These are phyloP conservation scores for Mycena vulgaris DNA, from an alignment of 768 basidiomycete species.

Conservation along the genomic window DNA sequence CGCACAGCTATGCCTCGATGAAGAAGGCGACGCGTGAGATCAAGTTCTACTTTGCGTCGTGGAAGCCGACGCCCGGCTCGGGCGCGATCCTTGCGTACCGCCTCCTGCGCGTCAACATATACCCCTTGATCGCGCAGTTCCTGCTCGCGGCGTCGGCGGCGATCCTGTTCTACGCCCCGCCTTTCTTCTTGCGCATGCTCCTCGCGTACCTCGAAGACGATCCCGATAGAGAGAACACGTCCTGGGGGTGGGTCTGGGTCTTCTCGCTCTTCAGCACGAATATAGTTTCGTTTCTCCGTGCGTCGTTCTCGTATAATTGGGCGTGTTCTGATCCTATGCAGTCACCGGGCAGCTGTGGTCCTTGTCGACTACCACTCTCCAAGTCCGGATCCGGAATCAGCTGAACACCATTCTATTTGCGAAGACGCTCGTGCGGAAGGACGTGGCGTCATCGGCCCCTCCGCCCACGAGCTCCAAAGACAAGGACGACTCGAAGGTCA, in stretches of 20 bases:
- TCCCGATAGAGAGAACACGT: constrained; percentile 62
- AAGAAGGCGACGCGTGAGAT: constrained; percentile 66
- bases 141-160: constrained; percentile 71
- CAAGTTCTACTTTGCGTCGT: constrained; percentile 66
- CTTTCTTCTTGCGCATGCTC: constrained; percentile 71
- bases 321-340: constrained; percentile 35
- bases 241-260: constrained; percentile 81
- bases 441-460: constrained; percentile 76
- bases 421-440: constrained; percentile 82
- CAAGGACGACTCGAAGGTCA: constrained; percentile 29
- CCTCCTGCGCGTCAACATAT: constrained; percentile 70
- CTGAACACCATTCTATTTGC: constrained; percentile 78
- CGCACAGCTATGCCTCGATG: constrained; percentile 77
- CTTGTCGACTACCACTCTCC: constrained; percentile 68
- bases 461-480: constrained; percentile 43
- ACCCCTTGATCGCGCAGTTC: constrained; percentile 58
- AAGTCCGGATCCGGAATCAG: constrained; percentile 72
- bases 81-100: constrained; percentile 78
- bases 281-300: constrained; percentile 59
- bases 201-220: constrained; percentile 75
- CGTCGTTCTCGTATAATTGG: constrained; percentile 31
- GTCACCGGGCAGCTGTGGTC: constrained; percentile 72
- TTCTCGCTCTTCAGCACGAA: constrained; percentile 65
- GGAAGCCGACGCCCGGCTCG: constrained; percentile 72
- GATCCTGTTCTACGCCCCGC: constrained; percentile 74